Evolutionary conservation across 78 protist genomes (phyloP), one percentile per base, ranked within the genome.

Genomic region (Tieghemostelium lacteum): DNA sequence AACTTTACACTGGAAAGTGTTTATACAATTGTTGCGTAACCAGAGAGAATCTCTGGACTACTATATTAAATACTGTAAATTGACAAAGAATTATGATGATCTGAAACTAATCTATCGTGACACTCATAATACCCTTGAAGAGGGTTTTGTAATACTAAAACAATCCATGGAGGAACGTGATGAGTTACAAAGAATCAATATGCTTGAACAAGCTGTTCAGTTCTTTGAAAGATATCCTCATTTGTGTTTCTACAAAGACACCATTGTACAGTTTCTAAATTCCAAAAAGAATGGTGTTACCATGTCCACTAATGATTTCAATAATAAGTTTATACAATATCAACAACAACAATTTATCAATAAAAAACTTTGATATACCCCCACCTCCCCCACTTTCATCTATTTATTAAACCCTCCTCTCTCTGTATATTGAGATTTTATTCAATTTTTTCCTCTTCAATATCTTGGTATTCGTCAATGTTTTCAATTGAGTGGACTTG

Each of bases 41-140:
- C 36, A 83, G 6, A 69, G 42, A n/a, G 78, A 83, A 20, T 34
- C 67, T 28, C 65, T 83, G 10, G 72, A 83, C 1, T 83, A 83
- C 75, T 83, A 83, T 45, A 69, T 69, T 55, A 60, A 50, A 17
- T 83, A 83, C 33, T 69, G 75, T 39, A 83, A 83, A 45, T 17
- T 37, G 33, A 55, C 69, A 1, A 69, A 70, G 0, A 83, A 69
- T 16, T 19, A 31, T 22, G 60, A 83, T 1, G 78, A 83, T 10
- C 17, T 83, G 7, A 69, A 40, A 37, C n/a, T 17, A 20, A 28
- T 83, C 8, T 83, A 83, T 28, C 37, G 62, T 22, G 78, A 66
- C 33, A 83, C 75, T 40, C 36, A 73, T 7, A 83, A 83, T 12
- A 63, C 75, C n/a, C 26, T 83, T 24, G 91, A 83, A 40, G 91